phyloP scores from a whole-genome alignment of 352 stramenopile genomes.

The Phytophthora ramorum region DNA sequence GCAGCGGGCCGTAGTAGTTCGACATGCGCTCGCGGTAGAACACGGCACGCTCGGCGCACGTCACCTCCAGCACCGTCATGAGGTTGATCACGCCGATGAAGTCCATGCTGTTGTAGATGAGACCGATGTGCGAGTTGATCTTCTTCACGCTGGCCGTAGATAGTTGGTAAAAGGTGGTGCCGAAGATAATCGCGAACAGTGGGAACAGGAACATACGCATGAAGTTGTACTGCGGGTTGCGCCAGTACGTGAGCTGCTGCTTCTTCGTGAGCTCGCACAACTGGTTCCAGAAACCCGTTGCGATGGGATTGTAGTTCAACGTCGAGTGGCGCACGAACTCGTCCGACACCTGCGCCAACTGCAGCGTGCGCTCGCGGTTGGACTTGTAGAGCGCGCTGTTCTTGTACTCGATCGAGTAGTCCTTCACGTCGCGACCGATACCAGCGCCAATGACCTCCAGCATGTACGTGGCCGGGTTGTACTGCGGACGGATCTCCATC shows the following conservation, averaged over 20 bases:
- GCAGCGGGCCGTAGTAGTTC: constrained; percentile 70
- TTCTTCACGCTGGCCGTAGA: constrained; percentile 14
- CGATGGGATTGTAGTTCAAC: constrained; percentile 46
- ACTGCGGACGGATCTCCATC: constrained; percentile 33
- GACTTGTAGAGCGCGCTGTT: constrained; percentile 17
- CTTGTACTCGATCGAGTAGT: constrained; percentile 24
- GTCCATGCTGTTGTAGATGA: constrained; percentile 67
- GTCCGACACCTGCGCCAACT: constrained; percentile 38
- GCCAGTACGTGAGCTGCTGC: constrained; percentile 42
- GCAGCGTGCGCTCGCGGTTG: constrained; percentile 30
- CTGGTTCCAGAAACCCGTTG: constrained; percentile 11
- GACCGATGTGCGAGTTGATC: constrained; percentile 56
- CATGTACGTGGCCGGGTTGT: constrained; percentile 27
- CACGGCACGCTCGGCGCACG: constrained; percentile 42
- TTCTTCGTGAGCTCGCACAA: constrained; percentile 25
- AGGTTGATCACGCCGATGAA: constrained; percentile 47
- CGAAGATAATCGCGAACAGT: constrained; percentile 56
- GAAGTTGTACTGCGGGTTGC: constrained; percentile 23
- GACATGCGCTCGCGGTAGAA: constrained; percentile 61
- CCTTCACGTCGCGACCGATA: constrained; percentile 24
- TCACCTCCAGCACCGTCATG: constrained; percentile 46
- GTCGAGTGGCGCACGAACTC: constrained; percentile 64
- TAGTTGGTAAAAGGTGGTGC: constrained; percentile 56
- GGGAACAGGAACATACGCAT: constrained; percentile 53
- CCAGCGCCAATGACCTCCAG: constrained; percentile 17